These are phyloP conservation scores for Ophiocordyceps robertsii DNA, from an alignment of 2,329 filamentous ascomycete genomes.

Conservation along the genomic window DNA sequence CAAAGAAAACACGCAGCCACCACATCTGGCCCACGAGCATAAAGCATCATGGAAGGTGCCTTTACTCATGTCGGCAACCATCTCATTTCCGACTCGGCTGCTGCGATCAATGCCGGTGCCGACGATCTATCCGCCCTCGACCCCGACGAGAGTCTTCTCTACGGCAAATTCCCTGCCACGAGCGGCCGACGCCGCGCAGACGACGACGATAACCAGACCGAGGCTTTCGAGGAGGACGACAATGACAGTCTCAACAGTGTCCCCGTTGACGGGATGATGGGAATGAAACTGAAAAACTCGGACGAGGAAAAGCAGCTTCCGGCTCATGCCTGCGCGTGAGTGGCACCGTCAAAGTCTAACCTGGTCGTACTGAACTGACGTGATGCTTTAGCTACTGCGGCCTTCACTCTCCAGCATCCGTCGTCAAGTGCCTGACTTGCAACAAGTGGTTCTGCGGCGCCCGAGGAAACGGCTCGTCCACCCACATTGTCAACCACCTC, in stretches of 20 bases:
- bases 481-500: constrained; percentile 96
- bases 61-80: constrained; percentile 84
- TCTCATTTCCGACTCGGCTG: constrained; percentile 69
- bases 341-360: constrained; percentile 10
- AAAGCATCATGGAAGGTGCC: constrained; percentile 60
- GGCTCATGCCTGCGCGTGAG: constrained; percentile 88
- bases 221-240: constrained; percentile 74
- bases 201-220: constrained; percentile 81
- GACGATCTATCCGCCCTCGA: constrained; percentile 61
- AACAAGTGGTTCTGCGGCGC: constrained; percentile 99
- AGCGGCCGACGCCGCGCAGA: constrained; percentile 58
- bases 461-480: constrained; percentile 89
- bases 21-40: constrained; percentile 1
- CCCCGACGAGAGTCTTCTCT: constrained; percentile 69
- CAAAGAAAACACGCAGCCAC: background rate
- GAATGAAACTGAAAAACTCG: constrained; percentile 37
- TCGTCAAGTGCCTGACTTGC: constrained; percentile 91
- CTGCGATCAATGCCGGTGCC: constrained; percentile 76
- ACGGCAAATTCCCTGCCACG: constrained; percentile 51
- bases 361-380: constrained; percentile 9
- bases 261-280: constrained; percentile 62
- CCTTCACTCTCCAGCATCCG: constrained; percentile 88
- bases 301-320: constrained; percentile 89
- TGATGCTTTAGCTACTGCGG: constrained; percentile 64
- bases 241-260: constrained; percentile 64